Evolutionary conservation across 345 rosid species (phyloP), one percentile per base, ranked within the genome.

Genomic region (Theobroma cacao): DNA sequence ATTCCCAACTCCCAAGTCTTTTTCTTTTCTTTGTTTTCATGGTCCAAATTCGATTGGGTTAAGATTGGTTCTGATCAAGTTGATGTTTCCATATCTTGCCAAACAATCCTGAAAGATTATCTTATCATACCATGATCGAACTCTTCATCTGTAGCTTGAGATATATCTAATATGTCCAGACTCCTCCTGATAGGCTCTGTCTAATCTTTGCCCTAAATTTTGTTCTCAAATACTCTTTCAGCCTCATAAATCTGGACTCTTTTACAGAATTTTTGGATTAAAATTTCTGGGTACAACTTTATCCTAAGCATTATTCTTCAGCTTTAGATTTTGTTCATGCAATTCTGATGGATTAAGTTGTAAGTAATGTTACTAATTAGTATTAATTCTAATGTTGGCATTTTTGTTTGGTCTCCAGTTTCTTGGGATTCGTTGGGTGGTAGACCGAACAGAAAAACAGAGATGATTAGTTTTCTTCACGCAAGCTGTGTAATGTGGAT

Each of bases 391-490:
- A 14, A 36, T 15, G n/a, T 74, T 18, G 24, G 13, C 9, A 4
- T 15, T 47, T 65, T 55, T 24, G 33, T 22, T 74, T 40, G 58
- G 63, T 34, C 63, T 82, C 26, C 91, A 90, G 93, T 80, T 90
- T 90, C 81, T 56, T 90, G 85, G 93, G 93, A 47, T 83, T 86
- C 77, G 88, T 72, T 68, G 93, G 86, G 53, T 90, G 93, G 91
- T 90, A 74, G 80, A 22, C 31, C 53, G 26, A 30, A 50, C 18
- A 28, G n/a, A 34, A 59, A 34, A 5, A 9, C 6, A 65, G 65
- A 8, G 38, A 11, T 33, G 71, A 62, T 31, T 15, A 48, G 12
- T 45, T 79, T 75, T 65, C 75, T 66, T 77, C 33, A 69, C 52
- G 59, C 80, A 76, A 73, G 65, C 5, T 59, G 45, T 11, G 45